Evolutionary conservation across 352 stramenopile species (phyloP).

Genomic region (Globisporangium radiosum): DNA sequence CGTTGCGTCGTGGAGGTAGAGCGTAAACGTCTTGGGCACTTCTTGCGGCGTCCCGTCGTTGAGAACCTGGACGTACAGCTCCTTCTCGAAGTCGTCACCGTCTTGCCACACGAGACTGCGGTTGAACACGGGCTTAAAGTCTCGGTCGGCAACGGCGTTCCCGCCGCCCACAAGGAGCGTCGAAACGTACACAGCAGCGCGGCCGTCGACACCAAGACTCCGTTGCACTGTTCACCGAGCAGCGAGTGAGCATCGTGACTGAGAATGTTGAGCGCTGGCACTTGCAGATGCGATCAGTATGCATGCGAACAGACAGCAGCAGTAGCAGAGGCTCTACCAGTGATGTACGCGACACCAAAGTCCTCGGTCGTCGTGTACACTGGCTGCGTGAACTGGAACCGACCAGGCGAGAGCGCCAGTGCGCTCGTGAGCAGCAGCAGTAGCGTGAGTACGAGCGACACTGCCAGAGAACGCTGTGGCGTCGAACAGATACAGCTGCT

Average conservation of each 20-base stretch:
- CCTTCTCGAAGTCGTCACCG: constrained; percentile 57
- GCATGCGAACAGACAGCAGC: neutral
- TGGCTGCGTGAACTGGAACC: constrained; percentile 53
- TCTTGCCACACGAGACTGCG: constrained; percentile 73
- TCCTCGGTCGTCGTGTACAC: constrained; percentile 54
- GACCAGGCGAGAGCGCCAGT: constrained; percentile 18
- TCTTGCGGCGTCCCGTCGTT: constrained; percentile 58
- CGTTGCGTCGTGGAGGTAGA: constrained; percentile 52
- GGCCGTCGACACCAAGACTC: constrained; percentile 51
- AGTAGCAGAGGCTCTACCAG: constrained; percentile 12
- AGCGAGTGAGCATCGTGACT: no score
- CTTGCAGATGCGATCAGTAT: neutral
- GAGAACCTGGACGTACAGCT: constrained; percentile 54
- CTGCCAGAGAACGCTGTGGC: no score
- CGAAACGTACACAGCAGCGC: constrained; percentile 58
- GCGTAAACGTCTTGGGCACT: constrained; percentile 34
- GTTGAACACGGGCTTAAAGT: constrained; percentile 60
- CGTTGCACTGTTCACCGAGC: constrained; percentile 33
- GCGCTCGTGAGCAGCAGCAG: neutral
- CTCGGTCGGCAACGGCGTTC: constrained; percentile 39
- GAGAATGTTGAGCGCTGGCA: no score
- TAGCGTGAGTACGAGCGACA: neutral
- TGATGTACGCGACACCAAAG: constrained; percentile 59
- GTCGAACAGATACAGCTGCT: no score
- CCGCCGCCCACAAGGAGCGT: constrained; percentile 29